These are phyloP conservation scores for Celoporthe dispersa DNA, from an alignment of 2,329 filamentous ascomycete genomes.

Conservation along the genomic window DNA sequence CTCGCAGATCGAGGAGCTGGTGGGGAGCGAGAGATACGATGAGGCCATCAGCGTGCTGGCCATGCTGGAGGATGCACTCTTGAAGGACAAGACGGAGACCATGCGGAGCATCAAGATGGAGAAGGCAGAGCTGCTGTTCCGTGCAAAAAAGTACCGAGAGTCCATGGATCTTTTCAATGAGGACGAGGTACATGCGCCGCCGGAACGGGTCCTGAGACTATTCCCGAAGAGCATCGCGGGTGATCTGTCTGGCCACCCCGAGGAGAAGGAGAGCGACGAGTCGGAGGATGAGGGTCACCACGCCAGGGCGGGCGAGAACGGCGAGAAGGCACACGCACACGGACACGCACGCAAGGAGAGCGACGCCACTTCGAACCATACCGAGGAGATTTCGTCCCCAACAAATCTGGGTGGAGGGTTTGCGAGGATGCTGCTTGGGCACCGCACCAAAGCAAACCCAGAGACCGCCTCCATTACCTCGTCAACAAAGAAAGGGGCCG, in stretches of 20 bases:
- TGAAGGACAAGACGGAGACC: conserved; percentile 80
- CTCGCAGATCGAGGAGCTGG: conserved; percentile 81
- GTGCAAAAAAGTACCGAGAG: conserved; percentile 78
- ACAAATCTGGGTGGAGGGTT: conserved; percentile 49
- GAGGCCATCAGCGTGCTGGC: conserved; percentile 88
- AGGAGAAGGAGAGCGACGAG: conserved; percentile 42
- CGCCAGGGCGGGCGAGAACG: conserved; percentile 35
- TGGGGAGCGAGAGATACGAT: conserved; percentile 75
- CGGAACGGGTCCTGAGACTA: conserved; percentile 82
- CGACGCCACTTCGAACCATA: conserved; percentile 33
- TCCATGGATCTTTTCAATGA: conserved; percentile 86
- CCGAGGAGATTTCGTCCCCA: conserved; percentile 41
- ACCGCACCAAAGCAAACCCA: conserved; percentile 49
- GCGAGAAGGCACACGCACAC: conserved; percentile 35
- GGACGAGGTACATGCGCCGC: conserved; percentile 85
- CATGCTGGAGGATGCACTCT: conserved; percentile 90
- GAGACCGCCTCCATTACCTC: conserved; percentile 66
- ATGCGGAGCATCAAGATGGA: conserved; percentile 87
- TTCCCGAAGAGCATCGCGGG: conserved; percentile 87
- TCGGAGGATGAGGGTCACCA: conserved; percentile 37
- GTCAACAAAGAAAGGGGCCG: conserved; percentile 53
- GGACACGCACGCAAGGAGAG: conserved; percentile 31
- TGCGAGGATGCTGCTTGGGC: conserved; percentile 57
- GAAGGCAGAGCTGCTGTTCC: conserved; percentile 86
- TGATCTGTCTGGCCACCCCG: conserved; percentile 64